Conservation (phyloP, 1,284 basidiomycete species). For the Fistulina hepatica region DNA sequence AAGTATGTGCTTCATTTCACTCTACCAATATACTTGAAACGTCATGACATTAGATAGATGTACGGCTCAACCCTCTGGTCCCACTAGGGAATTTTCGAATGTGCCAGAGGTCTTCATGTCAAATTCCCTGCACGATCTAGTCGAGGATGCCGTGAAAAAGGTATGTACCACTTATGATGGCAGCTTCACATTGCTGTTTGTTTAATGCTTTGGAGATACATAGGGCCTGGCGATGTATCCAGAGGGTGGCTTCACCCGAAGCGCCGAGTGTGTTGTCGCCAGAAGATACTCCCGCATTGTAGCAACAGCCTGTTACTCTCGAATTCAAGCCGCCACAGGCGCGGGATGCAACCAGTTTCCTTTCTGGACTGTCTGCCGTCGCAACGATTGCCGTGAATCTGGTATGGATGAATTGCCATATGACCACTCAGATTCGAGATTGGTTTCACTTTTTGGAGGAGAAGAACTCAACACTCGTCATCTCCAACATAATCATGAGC, state of each 20-base stretch:
- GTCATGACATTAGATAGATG: not conserved
- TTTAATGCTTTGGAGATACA: constrained; percentile 4
- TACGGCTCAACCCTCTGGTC: constrained; percentile 13
- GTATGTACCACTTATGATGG: constrained; percentile 32
- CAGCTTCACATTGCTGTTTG: too few relatives aligned
- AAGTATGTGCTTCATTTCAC: constrained; percentile 56
- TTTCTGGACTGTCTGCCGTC: constrained; percentile 42
- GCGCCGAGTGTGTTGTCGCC: constrained; percentile 35
- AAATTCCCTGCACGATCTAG: constrained; percentile 59
- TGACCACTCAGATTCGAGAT: constrained; percentile 91
- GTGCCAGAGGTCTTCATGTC: constrained; percentile 85
- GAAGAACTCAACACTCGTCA: constrained; percentile 4
- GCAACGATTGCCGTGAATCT: constrained; percentile 68
- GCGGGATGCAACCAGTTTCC: constrained; percentile 36
- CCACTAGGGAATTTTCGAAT: constrained; percentile 45
- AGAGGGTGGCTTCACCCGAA: constrained; percentile 34
- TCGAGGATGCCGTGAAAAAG: constrained; percentile 77
- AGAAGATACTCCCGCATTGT: constrained; percentile 30
- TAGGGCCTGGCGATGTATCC: constrained; percentile 37
- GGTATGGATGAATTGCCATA: constrained; percentile 79
- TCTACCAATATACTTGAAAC: constrained; percentile 37
- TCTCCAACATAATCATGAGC: constrained; percentile 1
- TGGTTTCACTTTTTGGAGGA: constrained; percentile 60
- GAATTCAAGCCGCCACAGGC: constrained; percentile 47
- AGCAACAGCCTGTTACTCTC: constrained; percentile 38